These are phyloP conservation scores for Fusarium mangiferae DNA, from an alignment of 2,329 filamentous ascomycete species.

Conservation along the genomic window DNA sequence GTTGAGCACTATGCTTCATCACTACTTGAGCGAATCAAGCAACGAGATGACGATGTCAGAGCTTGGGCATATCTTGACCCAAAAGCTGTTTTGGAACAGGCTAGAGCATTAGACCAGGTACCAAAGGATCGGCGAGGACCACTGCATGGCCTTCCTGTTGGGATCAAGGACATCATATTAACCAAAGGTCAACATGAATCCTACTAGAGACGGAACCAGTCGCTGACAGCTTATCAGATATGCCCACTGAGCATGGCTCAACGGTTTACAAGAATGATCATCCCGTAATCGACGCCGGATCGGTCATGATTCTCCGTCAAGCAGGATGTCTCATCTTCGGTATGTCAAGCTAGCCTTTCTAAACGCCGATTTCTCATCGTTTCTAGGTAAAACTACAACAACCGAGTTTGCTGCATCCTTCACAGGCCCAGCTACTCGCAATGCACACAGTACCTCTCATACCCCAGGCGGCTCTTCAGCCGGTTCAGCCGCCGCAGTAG, in stretches of 20 bases:
- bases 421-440: constrained; percentile 61
- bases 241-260: constrained; percentile 66
- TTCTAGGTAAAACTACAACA: constrained; percentile 52
- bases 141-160: constrained; percentile 67
- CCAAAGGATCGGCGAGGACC: constrained; percentile 60
- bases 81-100: constrained; percentile 57
- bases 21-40: constrained; percentile 56
- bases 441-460: constrained; percentile 69
- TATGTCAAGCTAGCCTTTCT: constrained; percentile 53
- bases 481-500: constrained; percentile 73
- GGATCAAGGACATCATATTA: constrained; percentile 68
- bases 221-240: constrained; percentile 49
- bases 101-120: constrained; percentile 60
- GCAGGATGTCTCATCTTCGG: constrained; percentile 66
- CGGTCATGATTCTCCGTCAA: constrained; percentile 60
- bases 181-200: constrained; percentile 58
- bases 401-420: constrained; percentile 68
- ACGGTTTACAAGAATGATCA: constrained; percentile 59
- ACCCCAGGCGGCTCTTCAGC: constrained; percentile 75
- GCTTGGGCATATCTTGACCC: constrained; percentile 62
- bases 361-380: constrained; percentile 55
- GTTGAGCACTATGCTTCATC: constrained; percentile 62
- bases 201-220: no score
- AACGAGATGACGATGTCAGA: constrained; percentile 56
- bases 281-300: constrained; percentile 60